Base-by-base conservation (phyloP, 192 early-diverging fungal genomes). In the Thamnidium elegans region DNA sequence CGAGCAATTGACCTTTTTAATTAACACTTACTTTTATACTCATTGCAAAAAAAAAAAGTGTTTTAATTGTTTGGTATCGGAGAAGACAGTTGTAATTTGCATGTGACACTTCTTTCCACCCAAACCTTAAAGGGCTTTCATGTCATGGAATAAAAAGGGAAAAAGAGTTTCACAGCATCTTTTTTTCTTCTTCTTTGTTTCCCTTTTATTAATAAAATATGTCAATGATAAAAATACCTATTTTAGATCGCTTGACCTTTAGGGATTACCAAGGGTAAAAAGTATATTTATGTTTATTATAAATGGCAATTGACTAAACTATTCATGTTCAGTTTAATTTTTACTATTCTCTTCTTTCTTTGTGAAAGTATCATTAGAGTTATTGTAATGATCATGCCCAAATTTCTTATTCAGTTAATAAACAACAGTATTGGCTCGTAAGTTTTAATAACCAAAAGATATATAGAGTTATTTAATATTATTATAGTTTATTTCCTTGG, bases 361-460 rank as follows among this genome's bases (percentile, higher is more conserved):
- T 68, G 86, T 51, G 92, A 94, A 71, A 84, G 82, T 66, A 30
- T 91, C 6, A 63, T 93, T 55, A 80, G 92, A 23, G 64, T 93
- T 19, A 80, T 93, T 61, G 77, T 88, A 26, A 71, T 85, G 31
- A 71, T 89, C 32, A 76, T 90, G 11, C 87, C 87, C 13, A 58
- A 79, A 31, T 74, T 82, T 19, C 58, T 81, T 43, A 69, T 88
- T 19, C 80, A 87, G 45, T 50, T 45, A 34, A 65, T 66, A 42
- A 60, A 66, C 30, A 36, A 19, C 11, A 32, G 48, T 21, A 78
- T 74, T 47, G 55, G 59, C 44, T 54, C 45, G 77, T 78, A 65
- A 65, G 58, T 60, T 13, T 21, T 15, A 14, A 14, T 6, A 42
- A 7, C 19, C 9, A 17, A 54, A 42, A 6, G 17, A 26, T 26